phyloP scores from a whole-genome alignment of 75 land plant species.

The Cupressus sempervirens region DNA sequence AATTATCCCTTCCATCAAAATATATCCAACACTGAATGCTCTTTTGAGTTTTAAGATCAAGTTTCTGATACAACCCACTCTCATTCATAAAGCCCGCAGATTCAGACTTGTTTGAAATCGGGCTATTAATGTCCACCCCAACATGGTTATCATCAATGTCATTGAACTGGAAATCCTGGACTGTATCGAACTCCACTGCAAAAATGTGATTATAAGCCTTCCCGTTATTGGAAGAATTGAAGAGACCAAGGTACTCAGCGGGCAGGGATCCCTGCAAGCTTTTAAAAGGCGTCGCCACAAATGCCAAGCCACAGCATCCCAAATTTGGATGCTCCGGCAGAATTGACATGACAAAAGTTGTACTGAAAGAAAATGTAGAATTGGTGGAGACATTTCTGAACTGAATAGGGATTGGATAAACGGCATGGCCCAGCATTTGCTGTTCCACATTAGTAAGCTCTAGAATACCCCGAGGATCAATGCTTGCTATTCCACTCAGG shows the following conservation, averaged over 20 bases:
- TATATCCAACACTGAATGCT: constrained; percentile 27
- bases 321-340: constrained; percentile 36
- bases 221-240: constrained; percentile 35
- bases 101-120: constrained; percentile 32
- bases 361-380: constrained; percentile 45
- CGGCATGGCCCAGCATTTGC: too few species aligned
- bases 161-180: constrained; percentile 31
- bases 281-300: constrained; percentile 36
- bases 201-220: constrained; percentile 38
- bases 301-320: constrained; percentile 66
- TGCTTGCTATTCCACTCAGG: too few species aligned
- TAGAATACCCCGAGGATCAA: too few species aligned
- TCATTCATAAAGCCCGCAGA: constrained; percentile 24
- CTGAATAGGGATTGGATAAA: constrained; percentile 19
- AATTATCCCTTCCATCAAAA: constrained; percentile 12
- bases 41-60: constrained; percentile 17
- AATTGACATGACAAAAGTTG: constrained; percentile 48
- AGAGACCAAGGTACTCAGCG: constrained; percentile 49
- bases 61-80: neutral
- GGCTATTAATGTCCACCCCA: constrained; percentile 48
- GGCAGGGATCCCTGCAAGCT: constrained; percentile 25
- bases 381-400: neutral
- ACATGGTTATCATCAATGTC: constrained; percentile 65
- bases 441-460: too few species aligned
- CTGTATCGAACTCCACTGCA: constrained; percentile 70